Conservation (phyloP, 176 grass and related monocot genomes). For the Thinopyrum elongatum region DNA sequence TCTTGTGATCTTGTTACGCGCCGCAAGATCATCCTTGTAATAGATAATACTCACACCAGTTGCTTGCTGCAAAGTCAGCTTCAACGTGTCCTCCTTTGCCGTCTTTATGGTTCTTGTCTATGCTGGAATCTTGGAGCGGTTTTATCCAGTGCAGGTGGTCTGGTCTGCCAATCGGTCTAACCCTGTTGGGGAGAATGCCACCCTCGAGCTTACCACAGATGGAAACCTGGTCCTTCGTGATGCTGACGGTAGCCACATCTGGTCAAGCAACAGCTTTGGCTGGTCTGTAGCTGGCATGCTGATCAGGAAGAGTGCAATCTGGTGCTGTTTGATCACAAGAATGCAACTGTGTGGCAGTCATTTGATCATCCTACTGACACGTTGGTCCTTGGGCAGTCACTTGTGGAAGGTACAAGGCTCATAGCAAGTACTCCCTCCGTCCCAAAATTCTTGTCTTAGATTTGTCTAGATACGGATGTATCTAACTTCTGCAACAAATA, state of each 20-base stretch:
- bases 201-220: background rate
- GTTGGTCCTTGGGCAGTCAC: background rate
- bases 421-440: background rate
- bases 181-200: background rate
- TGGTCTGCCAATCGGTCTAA: background rate
- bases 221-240: background rate
- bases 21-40: too few species aligned
- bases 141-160: too few species aligned
- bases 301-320: background rate
- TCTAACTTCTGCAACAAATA: background rate
- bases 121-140: too few species aligned
- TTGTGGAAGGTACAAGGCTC: background rate
- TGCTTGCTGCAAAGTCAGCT: too few species aligned
- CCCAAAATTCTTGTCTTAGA: too few species aligned
- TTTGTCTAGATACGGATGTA: too few species aligned
- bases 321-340: background rate
- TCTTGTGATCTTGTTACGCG: too few species aligned
- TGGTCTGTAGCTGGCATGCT: background rate
- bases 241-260: background rate
- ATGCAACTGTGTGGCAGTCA: background rate
- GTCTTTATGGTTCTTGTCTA: too few species aligned
- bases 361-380: background rate
- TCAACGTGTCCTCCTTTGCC: too few species aligned
- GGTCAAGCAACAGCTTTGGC: background rate
- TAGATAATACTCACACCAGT: too few species aligned